These are phyloP conservation scores for Aspergillus novofumigatus DNA, from an alignment of 2,329 filamentous ascomycete species.

Conservation along the genomic window DNA sequence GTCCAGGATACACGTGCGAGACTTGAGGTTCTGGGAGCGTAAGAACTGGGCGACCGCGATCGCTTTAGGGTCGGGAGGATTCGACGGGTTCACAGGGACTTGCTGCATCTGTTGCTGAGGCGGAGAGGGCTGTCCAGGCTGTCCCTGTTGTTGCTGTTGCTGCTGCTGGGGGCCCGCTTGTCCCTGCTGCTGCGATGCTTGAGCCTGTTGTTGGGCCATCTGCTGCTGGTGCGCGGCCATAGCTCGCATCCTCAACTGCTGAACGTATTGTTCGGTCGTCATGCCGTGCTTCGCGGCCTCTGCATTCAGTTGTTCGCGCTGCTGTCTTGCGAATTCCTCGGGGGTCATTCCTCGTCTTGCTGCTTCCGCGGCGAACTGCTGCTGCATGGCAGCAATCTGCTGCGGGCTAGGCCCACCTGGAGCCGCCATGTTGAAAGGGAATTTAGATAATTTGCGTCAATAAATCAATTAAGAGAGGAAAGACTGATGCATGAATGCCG, in stretches of 20 bases:
- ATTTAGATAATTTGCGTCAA: not conserved
- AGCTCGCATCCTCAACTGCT: slow-evolving; percentile 44
- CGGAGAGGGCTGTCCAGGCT: slow-evolving; percentile 16
- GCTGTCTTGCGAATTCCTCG: slow-evolving; percentile 71
- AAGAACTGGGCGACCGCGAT: slow-evolving; percentile 87
- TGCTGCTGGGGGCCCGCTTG: slow-evolving; percentile 37
- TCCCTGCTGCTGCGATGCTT: slow-evolving; percentile 29
- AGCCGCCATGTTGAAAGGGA: slow-evolving; percentile 31
- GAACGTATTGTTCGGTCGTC: slow-evolving; percentile 49
- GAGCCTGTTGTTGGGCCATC: slow-evolving; percentile 31
- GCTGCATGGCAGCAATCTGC: slow-evolving; percentile 80
- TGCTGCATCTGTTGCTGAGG: slow-evolving; percentile 35
- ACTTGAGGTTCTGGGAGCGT: slow-evolving; percentile 77
- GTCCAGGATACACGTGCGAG: slow-evolving; percentile 85
- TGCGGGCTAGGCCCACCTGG: slow-evolving; percentile 63
- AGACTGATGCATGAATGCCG: not conserved
- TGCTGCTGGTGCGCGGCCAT: slow-evolving; percentile 42
- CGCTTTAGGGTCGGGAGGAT: slow-evolving; percentile 80
- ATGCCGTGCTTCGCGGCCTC: slow-evolving; percentile 50
- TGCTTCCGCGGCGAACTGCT: slow-evolving; percentile 76
- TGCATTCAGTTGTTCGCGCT: slow-evolving; percentile 43
- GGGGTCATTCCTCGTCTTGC: slow-evolving; percentile 79
- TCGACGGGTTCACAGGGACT: slow-evolving; percentile 44
- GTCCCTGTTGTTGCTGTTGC: slow-evolving; percentile 33
- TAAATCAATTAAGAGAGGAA: not conserved